These are phyloP conservation scores for Grigorovia yakushimaensis DNA, from an alignment of 805 yeast genomes.

Conservation along the genomic window DNA sequence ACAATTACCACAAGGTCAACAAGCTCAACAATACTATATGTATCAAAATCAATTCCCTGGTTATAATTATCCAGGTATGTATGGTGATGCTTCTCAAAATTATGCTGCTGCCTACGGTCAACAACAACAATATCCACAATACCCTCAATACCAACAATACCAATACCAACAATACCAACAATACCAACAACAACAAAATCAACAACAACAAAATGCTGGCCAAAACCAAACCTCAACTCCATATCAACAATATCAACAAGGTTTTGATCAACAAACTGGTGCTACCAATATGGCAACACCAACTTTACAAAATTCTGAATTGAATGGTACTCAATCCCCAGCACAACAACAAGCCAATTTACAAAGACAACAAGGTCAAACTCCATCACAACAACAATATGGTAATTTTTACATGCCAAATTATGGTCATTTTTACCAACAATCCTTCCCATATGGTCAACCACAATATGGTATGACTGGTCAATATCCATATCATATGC, in stretches of 20 bases:
- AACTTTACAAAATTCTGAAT: constrained; percentile 16
- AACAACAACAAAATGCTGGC: constrained; percentile 1
- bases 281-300: constrained; percentile 17
- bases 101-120: constrained; percentile 18
- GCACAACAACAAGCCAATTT: constrained; percentile 14
- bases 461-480: constrained; percentile 26
- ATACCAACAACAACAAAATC: constrained; percentile 1
- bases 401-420: constrained; percentile 29
- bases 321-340: constrained; percentile 14
- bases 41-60: constrained; percentile 31
- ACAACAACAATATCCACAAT: constrained; percentile 27
- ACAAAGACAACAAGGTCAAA: constrained; percentile 13
- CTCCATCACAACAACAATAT: constrained; percentile 25
- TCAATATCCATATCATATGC: constrained; percentile 5
- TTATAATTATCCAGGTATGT: constrained; percentile 30
- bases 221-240: not conserved
- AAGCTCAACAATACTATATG: constrained; percentile 30
- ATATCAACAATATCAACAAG: constrained; percentile 3
- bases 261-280: constrained; percentile 4
- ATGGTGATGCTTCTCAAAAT: constrained; percentile 28
- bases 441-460: constrained; percentile 29
- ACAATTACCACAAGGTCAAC: constrained; percentile 14
- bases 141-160: constrained; percentile 22
- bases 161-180: constrained; percentile 18
- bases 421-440: constrained; percentile 29